phyloP scores from a whole-genome alignment of 768 basidiomycete genomes.

The Termitomyces sp. region DNA sequence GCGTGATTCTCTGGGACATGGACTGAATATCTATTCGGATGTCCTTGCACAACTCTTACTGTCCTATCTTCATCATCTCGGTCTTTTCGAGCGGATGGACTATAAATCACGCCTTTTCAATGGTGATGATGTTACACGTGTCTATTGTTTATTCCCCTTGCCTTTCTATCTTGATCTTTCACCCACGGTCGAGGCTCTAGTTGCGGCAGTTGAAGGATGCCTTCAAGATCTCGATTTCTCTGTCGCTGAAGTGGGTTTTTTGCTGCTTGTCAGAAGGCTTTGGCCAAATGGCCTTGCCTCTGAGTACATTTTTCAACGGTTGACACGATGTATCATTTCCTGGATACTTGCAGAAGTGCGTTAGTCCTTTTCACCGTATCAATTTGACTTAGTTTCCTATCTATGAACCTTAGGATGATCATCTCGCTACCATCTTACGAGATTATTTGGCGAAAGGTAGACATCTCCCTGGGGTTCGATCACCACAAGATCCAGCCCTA shows the following conservation, averaged over 20 bases:
- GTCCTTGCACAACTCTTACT: constrained; percentile 50
- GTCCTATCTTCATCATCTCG: constrained; percentile 56
- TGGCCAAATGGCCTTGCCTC: constrained; percentile 76
- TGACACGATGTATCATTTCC: constrained; percentile 52
- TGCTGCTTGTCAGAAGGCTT: constrained; percentile 64
- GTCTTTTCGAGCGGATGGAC: constrained; percentile 55
- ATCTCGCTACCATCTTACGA: constrained; percentile 61
- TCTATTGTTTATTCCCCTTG: constrained; percentile 59
- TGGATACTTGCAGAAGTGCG: constrained; percentile 77
- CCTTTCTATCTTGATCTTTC: constrained; percentile 73
- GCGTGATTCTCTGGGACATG: constrained; percentile 53
- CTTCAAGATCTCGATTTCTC: constrained; percentile 69
- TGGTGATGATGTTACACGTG: constrained; percentile 27
- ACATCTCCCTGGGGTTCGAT: constrained; percentile 62
- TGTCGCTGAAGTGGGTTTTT: constrained; percentile 70
- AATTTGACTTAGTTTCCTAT: background rate
- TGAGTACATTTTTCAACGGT: constrained; percentile 62
- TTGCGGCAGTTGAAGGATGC: constrained; percentile 68
- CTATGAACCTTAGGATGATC: constrained; percentile 49
- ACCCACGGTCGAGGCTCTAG: constrained; percentile 67
- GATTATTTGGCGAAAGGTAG: constrained; percentile 60
- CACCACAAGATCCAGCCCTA: constrained; percentile 35
- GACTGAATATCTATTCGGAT: constrained; percentile 56
- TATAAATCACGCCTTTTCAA: constrained; percentile 32
- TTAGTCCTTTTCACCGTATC: background rate